Percentiles rank a stretch among this genome's conserved stretches.
phyloP scores from a whole-genome alignment of 345 rosid species.

The Kandelia obovata region DNA sequence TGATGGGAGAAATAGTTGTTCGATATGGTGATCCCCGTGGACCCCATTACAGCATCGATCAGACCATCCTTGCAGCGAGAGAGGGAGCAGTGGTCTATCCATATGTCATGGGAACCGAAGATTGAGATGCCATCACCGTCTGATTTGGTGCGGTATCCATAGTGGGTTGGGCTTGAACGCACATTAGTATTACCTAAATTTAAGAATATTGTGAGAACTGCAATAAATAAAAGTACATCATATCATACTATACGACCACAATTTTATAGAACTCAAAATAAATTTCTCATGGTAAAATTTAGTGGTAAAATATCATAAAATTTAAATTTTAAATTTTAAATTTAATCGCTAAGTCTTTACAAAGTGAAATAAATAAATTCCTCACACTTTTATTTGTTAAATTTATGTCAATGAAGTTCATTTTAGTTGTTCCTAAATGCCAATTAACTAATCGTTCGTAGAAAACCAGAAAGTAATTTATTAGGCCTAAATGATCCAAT shows the following conservation, averaged over 20 bases:
- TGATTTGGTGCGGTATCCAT: conserved; percentile 68
- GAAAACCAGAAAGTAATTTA: neutral
- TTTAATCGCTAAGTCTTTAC: too few relatives aligned
- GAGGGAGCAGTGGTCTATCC: conserved; percentile 95
- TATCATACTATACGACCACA: too few relatives aligned
- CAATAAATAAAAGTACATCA: too few relatives aligned
- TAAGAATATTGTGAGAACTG: neutral
- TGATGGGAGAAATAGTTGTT: conserved; percentile 93
- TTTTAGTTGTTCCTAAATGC: neutral
- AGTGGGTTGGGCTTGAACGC: conserved; percentile 83
- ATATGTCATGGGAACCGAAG: conserved; percentile 82
- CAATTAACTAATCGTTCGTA: neutral
- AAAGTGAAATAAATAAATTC: too few relatives aligned
- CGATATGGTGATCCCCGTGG: conserved; percentile 87
- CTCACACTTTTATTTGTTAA: too few relatives aligned
- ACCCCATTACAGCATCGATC: conserved; percentile 93
- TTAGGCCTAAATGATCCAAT: neutral
- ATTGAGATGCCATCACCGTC: conserved; percentile 97
- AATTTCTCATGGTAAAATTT: too few relatives aligned
- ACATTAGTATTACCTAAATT: conserved; percentile 64
- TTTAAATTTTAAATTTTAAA: too few relatives aligned
- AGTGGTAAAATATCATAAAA: too few relatives aligned
- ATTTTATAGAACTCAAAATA: too few relatives aligned
- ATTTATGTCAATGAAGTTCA: too few relatives aligned
- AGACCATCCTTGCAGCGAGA: conserved; percentile 92